Conservation (phyloP, 2,329 filamentous ascomycete genomes). For the Periglandula ipomoeae region DNA sequence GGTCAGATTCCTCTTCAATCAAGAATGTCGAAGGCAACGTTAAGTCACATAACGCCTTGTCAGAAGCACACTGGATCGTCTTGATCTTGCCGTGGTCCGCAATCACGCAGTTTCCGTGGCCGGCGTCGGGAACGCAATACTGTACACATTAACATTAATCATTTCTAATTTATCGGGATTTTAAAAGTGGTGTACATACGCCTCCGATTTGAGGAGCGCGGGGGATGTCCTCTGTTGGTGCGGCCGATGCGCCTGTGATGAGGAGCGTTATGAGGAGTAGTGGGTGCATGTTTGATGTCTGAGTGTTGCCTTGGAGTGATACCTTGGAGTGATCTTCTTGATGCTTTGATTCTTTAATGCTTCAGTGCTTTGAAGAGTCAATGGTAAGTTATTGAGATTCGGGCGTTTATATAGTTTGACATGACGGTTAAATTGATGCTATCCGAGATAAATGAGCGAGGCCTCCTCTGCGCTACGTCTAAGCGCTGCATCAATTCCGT, state of each 20-base stretch:
- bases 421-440: neutral
- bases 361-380: no score
- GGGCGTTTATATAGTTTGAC: no score
- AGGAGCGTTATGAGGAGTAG: neutral
- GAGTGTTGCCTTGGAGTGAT: no score
- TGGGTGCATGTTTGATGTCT: neutral
- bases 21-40: neutral
- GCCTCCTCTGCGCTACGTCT: neutral
- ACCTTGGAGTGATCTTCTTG: no score
- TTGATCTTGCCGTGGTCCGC: slow-evolving; percentile 4
- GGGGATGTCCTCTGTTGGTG: neutral
- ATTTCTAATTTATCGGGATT: no score
- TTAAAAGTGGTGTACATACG: neutral
- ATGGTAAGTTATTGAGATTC: no score
- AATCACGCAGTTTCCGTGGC: slow-evolving; percentile 1
- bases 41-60: neutral
- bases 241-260: neutral
- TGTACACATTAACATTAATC: neutral
- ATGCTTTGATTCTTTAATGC: neutral
- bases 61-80: slow-evolving; percentile 1
- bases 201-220: neutral
- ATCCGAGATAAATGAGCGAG: neutral
- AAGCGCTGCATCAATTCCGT: neutral
- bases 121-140: slow-evolving; percentile 1
- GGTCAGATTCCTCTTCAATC: neutral